phyloP scores from a whole-genome alignment of 768 basidiomycete species.

The Rhizopogon sp. region DNA sequence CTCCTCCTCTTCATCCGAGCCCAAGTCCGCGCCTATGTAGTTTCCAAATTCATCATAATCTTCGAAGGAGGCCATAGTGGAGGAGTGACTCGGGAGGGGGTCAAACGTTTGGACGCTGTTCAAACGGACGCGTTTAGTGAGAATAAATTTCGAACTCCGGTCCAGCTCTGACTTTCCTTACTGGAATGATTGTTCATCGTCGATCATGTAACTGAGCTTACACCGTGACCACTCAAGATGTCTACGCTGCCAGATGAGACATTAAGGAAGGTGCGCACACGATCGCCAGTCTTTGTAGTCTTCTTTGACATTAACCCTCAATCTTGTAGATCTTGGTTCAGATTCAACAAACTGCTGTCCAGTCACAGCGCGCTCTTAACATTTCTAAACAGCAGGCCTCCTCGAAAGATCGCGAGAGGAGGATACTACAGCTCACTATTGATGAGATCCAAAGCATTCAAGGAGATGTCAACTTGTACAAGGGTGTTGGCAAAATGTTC shows the following conservation, averaged over 20 bases:
- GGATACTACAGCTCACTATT: slow-evolving; percentile 85
- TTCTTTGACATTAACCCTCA: slow-evolving; percentile 14
- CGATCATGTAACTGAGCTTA: neutral
- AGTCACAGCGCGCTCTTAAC: slow-evolving; percentile 76
- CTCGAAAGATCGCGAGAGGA: slow-evolving; percentile 82
- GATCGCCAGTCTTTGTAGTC: neutral
- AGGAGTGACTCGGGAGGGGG: neutral
- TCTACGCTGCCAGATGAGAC: slow-evolving; percentile 74
- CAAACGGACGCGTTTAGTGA: slow-evolving; percentile 19
- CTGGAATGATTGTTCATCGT: neutral
- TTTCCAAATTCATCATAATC: slow-evolving; percentile 96
- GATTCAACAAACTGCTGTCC: slow-evolving; percentile 87
- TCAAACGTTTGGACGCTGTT: slow-evolving; percentile 4
- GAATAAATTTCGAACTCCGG: slow-evolving; percentile 32
- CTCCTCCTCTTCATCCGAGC: slow-evolving; percentile 61
- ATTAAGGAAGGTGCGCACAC: slow-evolving; percentile 57
- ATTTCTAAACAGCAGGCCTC: slow-evolving; percentile 70
- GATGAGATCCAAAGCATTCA: slow-evolving; percentile 72
- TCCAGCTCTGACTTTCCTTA: neutral
- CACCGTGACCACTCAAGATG: slow-evolving; percentile 31
- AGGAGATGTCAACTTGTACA: slow-evolving; percentile 79
- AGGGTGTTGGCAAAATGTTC: slow-evolving; percentile 95
- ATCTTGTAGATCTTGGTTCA: slow-evolving; percentile 75
- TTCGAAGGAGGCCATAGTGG: slow-evolving; percentile 53
- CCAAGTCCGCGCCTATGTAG: slow-evolving; percentile 94